Conservation (phyloP, 1,284 basidiomycete genomes). For the Ceratobasidium sp. region DNA sequence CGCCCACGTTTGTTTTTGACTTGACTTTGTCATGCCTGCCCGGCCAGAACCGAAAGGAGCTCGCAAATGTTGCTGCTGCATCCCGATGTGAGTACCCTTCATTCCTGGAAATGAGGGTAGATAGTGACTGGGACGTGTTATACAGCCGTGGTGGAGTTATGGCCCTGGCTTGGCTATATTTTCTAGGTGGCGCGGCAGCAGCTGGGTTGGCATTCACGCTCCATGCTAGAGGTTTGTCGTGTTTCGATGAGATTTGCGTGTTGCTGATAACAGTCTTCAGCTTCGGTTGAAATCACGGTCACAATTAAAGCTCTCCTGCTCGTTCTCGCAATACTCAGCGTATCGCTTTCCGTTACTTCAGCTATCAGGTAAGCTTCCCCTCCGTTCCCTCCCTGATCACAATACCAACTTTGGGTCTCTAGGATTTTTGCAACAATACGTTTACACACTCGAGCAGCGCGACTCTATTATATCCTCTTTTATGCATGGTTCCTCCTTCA, state of each 20-base stretch:
- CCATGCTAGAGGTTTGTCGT: neutral
- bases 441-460: neutral
- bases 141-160: conserved; percentile 8
- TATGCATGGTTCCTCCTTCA: conserved; percentile 24
- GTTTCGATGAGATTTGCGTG: neutral
- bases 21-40: neutral
- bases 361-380: conserved; percentile 1
- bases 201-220: conserved; percentile 9
- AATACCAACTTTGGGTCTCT: neutral
- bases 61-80: conserved; percentile 29
- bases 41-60: conserved; percentile 20
- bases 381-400: neutral
- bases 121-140: neutral
- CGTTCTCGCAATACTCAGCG: conserved; percentile 14
- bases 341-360: conserved; percentile 1
- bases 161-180: conserved; percentile 20
- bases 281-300: neutral
- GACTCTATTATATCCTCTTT: conserved; percentile 11
- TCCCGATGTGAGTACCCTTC: conserved; percentile 17
- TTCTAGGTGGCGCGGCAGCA: neutral
- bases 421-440: conserved; percentile 24
- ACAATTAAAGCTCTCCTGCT: conserved; percentile 2
- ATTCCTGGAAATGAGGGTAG: neutral
- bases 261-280: neutral
- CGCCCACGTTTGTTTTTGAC: conserved; percentile 1